Evolutionary conservation across 164 flowering plant species (phyloP).

Genomic region (Litsea cubeba): DNA sequence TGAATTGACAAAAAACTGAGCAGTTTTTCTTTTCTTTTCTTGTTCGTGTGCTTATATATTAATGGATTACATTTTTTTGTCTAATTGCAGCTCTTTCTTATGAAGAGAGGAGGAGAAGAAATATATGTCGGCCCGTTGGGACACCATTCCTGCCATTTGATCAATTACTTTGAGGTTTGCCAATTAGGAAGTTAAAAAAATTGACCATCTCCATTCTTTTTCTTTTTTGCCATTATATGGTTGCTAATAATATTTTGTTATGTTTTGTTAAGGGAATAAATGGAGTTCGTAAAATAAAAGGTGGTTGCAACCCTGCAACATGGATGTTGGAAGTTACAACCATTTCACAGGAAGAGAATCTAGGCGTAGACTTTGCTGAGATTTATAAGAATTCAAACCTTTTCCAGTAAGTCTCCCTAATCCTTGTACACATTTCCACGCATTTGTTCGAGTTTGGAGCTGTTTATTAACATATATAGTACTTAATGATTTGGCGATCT

Average conservation of each 20-base stretch:
- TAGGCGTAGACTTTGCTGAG: too few relatives aligned
- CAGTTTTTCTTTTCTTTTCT: too few relatives aligned
- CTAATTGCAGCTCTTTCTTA: conserved; percentile 40
- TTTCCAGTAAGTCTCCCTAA: conserved; percentile 9
- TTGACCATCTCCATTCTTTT: neutral
- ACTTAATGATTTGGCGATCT: neutral
- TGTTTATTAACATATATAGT: neutral
- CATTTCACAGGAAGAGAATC: too few relatives aligned
- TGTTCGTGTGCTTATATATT: neutral
- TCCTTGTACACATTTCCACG: neutral
- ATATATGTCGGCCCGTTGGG: conserved; percentile 58
- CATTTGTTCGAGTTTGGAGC: too few relatives aligned
- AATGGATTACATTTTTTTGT: neutral
- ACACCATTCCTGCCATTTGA: conserved; percentile 33
- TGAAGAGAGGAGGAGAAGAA: conserved; percentile 62
- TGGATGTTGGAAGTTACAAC: conserved; percentile 32
- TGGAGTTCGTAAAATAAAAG: conserved; percentile 22
- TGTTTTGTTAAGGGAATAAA: conserved; percentile 23
- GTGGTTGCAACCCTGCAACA: conserved; percentile 29
- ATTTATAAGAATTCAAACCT: too few relatives aligned
- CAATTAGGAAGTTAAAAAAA: neutral
- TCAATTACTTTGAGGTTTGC: conserved; percentile 57
- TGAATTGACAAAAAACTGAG: neutral
- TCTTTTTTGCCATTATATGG: neutral
- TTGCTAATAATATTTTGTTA: neutral